phyloP scores from a whole-genome alignment of 352 stramenopile species.

The Pythium graminicola region DNA sequence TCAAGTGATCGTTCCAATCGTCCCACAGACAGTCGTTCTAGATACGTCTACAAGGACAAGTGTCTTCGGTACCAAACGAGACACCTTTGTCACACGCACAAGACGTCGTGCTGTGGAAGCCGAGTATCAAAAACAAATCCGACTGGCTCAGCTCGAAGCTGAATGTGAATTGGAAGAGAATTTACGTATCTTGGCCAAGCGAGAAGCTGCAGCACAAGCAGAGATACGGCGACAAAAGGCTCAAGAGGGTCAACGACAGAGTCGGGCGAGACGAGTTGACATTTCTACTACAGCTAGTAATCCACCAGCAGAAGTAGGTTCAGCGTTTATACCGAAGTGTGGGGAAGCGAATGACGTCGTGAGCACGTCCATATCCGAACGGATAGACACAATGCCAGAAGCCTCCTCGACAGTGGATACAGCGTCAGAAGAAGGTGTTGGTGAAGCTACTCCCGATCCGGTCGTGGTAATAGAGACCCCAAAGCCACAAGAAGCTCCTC shows the following conservation, averaged over 20 bases:
- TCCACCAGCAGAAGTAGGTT: too few species aligned
- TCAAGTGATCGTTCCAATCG: background rate
- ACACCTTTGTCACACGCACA: constrained; percentile 55
- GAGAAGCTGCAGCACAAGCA: constrained; percentile 28
- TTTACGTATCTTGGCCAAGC: constrained; percentile 46
- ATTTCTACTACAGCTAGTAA: too few species aligned
- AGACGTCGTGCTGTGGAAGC: constrained; percentile 43
- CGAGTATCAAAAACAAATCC: constrained; percentile 63
- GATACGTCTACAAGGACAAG: too few species aligned
- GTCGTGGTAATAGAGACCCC: background rate
- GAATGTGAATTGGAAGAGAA: constrained; percentile 76
- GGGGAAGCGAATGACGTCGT: too few species aligned
- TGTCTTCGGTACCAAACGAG: constrained; percentile 26
- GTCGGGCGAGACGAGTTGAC: background rate
- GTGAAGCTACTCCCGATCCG: background rate
- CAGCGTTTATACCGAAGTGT: too few species aligned
- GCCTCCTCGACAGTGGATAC: too few species aligned
- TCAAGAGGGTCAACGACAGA: background rate
- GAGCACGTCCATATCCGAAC: too few species aligned
- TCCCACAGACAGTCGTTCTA: background rate
- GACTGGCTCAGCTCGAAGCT: constrained; percentile 54
- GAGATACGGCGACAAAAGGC: constrained; percentile 15
- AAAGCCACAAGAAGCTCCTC: background rate
- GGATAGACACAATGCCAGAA: too few species aligned
- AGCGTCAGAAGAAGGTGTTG: background rate